Base-by-base conservation (phyloP, 208 protist genomes). In the Kentomonas sorsogonicus region DNA sequence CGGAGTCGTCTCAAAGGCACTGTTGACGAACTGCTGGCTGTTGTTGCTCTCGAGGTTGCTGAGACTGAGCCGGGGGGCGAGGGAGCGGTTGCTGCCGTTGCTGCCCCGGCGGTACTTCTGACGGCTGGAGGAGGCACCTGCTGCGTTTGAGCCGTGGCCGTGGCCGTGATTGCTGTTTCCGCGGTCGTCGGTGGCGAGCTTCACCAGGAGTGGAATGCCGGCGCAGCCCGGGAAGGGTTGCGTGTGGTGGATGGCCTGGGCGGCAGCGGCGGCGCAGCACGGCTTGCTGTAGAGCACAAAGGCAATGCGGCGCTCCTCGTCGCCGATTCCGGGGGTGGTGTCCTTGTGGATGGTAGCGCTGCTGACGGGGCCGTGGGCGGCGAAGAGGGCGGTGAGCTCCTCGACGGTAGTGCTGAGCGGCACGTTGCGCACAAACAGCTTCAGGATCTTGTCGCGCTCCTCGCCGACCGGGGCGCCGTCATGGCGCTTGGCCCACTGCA, bases 381-480 rank as follows among this genome's bases (percentile, higher is more conserved):
- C 39, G 50, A 89, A 91, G 23, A 87, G 47, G 1, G 1, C 29
- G 27, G 50, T 46, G n/a, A 93, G 51, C 16, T 62, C 57, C n/a
- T 64, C 68, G 0, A 58, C 38, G 5, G 60, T 74, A 15, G 80
- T 55, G 20, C 73, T 64, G 1, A 79, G 38, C 3, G 86, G 86
- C 34, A 93, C 72, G 46, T 93, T 93, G 23, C 86, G 82, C 39
- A 93, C 75, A 47, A 93, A 93, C 6, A 93, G 66, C 63, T 93
- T 93, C 23, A 66, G 64, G 18, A 91, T 93, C 63, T 79, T 78
- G 30, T 64, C 63, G 5, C 83, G 79, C 33, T 77, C 83, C 47
- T 87, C 69, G 9, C 82, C 79, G 27, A 85, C 66, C 0, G 83
- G 79, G 18, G 65, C 47, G 52, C 61, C 62, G 44, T 93, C 86